Conservation (phyloP, 2,329 filamentous ascomycete species). For the Aspergillus ochraceoroseus region DNA sequence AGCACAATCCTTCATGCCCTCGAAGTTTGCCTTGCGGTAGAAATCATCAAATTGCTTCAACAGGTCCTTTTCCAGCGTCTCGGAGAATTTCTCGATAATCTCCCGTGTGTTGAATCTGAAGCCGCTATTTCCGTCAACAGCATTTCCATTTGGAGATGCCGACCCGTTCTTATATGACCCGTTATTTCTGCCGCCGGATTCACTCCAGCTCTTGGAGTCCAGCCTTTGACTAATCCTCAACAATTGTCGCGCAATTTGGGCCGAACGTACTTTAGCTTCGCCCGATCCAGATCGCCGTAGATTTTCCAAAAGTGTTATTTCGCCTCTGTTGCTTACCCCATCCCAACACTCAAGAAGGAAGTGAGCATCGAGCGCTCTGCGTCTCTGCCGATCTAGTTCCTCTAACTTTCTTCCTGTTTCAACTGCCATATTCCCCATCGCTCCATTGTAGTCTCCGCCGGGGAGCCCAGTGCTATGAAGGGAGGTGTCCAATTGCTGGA, state of each 20-base stretch:
- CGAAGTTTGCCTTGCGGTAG: slow-evolving; percentile 90
- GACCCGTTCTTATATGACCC: slow-evolving; percentile 36
- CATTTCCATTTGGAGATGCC: slow-evolving; percentile 41
- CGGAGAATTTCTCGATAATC: slow-evolving; percentile 92
- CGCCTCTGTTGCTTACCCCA: slow-evolving; percentile 84
- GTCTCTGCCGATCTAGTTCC: slow-evolving; percentile 86
- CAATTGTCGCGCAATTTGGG: slow-evolving; percentile 86
- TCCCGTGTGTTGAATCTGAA: slow-evolving; percentile 65
- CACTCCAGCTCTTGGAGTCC: slow-evolving; percentile 68
- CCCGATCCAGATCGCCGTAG: slow-evolving; percentile 77
- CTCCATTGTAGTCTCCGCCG: slow-evolving; percentile 30
- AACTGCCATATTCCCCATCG: slow-evolving; percentile 81
- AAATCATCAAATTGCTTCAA: slow-evolving; percentile 96
- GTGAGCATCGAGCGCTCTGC: slow-evolving; percentile 84
- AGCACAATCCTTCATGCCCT: slow-evolving; percentile 96
- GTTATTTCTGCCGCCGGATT: slow-evolving; percentile 49
- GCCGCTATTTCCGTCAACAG: slow-evolving; percentile 47
- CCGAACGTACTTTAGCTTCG: slow-evolving; percentile 90
- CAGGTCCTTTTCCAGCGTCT: slow-evolving; percentile 90
- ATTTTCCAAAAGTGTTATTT: slow-evolving; percentile 81
- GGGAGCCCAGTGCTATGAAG: slow-evolving; percentile 58
- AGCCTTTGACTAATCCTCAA: slow-evolving; percentile 90
- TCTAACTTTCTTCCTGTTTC: slow-evolving; percentile 92
- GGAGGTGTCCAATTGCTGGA: slow-evolving; percentile 81
- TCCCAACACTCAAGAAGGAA: slow-evolving; percentile 97